Base-by-base conservation (phyloP, 2,329 filamentous ascomycete species). In the Ramularia endophylla region DNA sequence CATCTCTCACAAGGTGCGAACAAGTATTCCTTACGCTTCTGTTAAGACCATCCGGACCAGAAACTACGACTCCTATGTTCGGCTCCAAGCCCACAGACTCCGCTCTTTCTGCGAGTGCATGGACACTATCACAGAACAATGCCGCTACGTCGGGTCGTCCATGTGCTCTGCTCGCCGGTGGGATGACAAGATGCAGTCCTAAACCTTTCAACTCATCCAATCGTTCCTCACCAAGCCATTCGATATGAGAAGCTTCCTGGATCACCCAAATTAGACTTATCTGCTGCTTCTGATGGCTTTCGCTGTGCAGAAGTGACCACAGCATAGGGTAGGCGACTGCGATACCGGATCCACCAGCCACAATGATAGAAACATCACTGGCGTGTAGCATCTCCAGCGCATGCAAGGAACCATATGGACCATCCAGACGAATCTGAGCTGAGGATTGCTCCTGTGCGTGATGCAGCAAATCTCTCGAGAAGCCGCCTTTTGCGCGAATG, bases 291-390 rank as follows among this genome's bases (percentile, higher is more conserved):
- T 55, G 56, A 39, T 44, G 50, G 20, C 17, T n/a, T 9, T 36
- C 8, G 9, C 15, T 20, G 30, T 55, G 52, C 2, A 60, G 36
- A 11, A 62, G 40, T n/a, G 72, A 65, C 65, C 75, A 78, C 1
- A 76, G 65, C 2, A 83, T 63, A 0, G 79, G 78, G 53, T 80
- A 81, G 0, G 73, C 71, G 17, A 83, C 79, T 2, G 78, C 80
- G 32, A 83, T 80, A 4, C 80, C 80, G 19, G 75, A 79, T 0
- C 80, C 80, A 3, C 80, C 79, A 1, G 78, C 78, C 7, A 84
- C 65, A 8, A 83, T 57, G 3, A 83, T 59, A 0, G 72, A 68
- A 0, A 71, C 66, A 28, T 71, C 64, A 12, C 70, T 67, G 11
- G 65, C 62, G 6, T 67, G 65, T 2, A 83, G 65, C 54, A 77